Base-by-base conservation (phyloP, 2,329 filamentous ascomycete genomes). In the Diaporthe nobilis region DNA sequence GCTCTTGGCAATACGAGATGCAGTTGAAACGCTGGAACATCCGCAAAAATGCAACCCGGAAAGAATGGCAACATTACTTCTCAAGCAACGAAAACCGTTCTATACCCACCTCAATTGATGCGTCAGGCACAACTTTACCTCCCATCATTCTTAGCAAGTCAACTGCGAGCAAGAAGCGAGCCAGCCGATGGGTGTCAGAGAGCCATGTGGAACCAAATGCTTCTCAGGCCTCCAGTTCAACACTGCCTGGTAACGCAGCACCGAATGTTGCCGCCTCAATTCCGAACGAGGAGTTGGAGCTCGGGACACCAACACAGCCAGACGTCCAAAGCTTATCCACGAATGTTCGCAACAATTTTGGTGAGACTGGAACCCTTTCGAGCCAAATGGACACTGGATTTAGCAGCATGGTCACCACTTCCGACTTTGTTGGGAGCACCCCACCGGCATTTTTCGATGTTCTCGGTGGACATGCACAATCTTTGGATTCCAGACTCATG, bases 31-130 rank as follows among this genome's bases (percentile, higher is more conserved):
- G 42, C 25, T 65, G 61, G 61, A 31, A 34, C 3, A 31, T 65
- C 20, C 61, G 61, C 42, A 65, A 65, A 28, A 49, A 65, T 34
- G 42, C 61, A 20, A 65, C 42, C 9, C 39, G 4, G 28, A n/a
- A 49, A 7, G 42, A 65, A 34, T 65, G 61, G 61, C 61, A 47
- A 65, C 61, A 49, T n/a, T 65, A 65, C 25, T 65, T 61, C 57
- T 10, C 57, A 17, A 22, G 2, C 57, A 61, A 25, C 10, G 2
- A 42, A 31, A 0, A n/a, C 34, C 10, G 3, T 22, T 7, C 20
- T n/a, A 10, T 20, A 17, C 12, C 39, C 13, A 31, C 42, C 25
- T 65, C 12, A 15, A 13, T 12, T n/a, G 57, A 34, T 28, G 9
- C 8, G 0, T 12, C 22, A 20, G 37, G 37, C 10, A 25, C 7